These are phyloP conservation scores for Trametes coccinea DNA, from an alignment of 768 basidiomycete species.

Conservation along the genomic window DNA sequence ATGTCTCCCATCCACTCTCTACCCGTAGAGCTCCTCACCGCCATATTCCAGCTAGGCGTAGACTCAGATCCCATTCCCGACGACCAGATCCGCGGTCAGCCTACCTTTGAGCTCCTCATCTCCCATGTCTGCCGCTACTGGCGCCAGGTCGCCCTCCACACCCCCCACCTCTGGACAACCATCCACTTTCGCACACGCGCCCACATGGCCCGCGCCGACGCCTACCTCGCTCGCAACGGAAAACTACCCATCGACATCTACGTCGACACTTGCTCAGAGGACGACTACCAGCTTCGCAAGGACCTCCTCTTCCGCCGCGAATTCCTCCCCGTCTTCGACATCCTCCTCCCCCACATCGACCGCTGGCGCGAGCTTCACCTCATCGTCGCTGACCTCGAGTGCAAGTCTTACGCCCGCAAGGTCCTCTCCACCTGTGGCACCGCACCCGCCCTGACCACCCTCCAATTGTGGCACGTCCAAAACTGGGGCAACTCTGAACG, in stretches of 20 bases:
- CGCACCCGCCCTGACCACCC: constrained; percentile 56
- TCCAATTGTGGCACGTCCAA: constrained; percentile 67
- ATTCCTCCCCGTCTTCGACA: constrained; percentile 42
- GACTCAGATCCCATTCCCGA: constrained; percentile 44
- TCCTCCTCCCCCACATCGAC: constrained; percentile 42
- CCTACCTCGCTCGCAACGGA: constrained; percentile 43
- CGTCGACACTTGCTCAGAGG: constrained; percentile 53
- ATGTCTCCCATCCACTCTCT: constrained; percentile 31
- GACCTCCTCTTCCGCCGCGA: constrained; percentile 54
- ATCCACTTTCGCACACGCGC: constrained; percentile 53
- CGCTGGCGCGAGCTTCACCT: constrained; percentile 63
- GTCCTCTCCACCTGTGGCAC: constrained; percentile 51
- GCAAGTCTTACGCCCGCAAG: constrained; percentile 54
- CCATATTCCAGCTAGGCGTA: constrained; percentile 54
- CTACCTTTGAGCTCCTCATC: constrained; percentile 53
- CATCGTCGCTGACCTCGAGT: constrained; percentile 59
- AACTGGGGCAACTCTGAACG: constrained; percentile 52
- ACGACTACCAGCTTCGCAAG: constrained; percentile 50
- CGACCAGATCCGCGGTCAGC: constrained; percentile 41
- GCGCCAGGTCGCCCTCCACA: constrained; percentile 54
- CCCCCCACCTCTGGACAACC: constrained; percentile 51
- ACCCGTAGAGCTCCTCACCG: constrained; percentile 35
- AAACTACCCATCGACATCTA: constrained; percentile 48
- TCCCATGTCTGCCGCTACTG: constrained; percentile 62
- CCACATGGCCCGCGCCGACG: constrained; percentile 49